Evolutionary conservation across 2,329 filamentous ascomycete species (phyloP).

Genomic region (Hypoxylon sp.): DNA sequence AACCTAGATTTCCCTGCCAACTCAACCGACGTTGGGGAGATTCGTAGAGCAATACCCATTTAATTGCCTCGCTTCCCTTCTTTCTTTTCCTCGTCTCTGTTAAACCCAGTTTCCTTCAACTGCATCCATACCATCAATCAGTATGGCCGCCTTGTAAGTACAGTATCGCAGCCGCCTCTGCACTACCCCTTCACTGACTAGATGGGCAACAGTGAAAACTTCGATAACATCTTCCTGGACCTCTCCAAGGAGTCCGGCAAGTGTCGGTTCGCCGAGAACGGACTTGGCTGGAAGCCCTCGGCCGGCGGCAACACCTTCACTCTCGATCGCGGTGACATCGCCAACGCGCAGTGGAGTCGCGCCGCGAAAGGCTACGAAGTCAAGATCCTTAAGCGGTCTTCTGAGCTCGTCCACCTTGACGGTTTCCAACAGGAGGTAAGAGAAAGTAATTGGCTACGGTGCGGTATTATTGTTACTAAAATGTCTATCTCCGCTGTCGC

Average conservation of each 20-base stretch:
- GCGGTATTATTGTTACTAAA: constrained; percentile 5
- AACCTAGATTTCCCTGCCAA: too few species aligned
- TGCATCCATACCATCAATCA: constrained; percentile 12
- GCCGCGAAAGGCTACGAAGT: constrained; percentile 92
- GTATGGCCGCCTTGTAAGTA: constrained; percentile 43
- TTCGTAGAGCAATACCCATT: constrained; percentile 9
- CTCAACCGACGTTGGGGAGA: too few species aligned
- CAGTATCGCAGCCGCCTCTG: not conserved
- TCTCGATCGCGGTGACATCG: constrained; percentile 85
- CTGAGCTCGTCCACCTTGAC: constrained; percentile 89
- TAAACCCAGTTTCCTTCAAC: not conserved
- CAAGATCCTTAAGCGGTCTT: constrained; percentile 85
- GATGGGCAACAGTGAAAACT: constrained; percentile 73
- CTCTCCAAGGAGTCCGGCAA: constrained; percentile 91
- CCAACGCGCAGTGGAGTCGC: constrained; percentile 90
- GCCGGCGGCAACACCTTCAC: constrained; percentile 92
- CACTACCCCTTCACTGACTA: constrained; percentile 21
- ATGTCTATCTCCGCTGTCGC: not conserved
- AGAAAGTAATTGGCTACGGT: not conserved
- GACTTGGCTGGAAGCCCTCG: constrained; percentile 93
- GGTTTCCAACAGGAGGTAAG: constrained; percentile 82
- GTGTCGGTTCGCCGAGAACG: constrained; percentile 93
- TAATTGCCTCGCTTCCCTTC: constrained; percentile 4
- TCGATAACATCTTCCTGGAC: constrained; percentile 96
- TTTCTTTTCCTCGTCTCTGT: constrained; percentile 4